Percentiles rank a stretch among this genome's conserved stretches.
Conservation (phyloP, 306 rosid species). For the Glycine tomentella region DNA sequence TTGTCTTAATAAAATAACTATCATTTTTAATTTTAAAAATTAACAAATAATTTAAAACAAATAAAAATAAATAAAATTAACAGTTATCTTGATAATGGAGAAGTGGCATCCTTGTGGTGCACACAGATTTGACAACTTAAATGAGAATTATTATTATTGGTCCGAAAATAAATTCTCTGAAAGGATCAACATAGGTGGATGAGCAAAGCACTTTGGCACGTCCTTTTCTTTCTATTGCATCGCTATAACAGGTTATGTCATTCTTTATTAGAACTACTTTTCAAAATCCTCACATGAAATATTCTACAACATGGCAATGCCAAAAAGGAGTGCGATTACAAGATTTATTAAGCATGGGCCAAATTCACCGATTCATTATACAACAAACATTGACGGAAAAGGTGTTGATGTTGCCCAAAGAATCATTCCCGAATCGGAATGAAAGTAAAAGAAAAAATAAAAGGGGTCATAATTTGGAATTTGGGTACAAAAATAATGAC, state of each 20-base stretch:
- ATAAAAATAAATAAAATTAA: too few relatives aligned
- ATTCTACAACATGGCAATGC: constrained; percentile 42
- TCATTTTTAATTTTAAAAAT: too few relatives aligned
- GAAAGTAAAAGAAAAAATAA: constrained; percentile 44
- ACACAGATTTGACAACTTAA: constrained; percentile 50
- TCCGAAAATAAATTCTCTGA: constrained; percentile 41
- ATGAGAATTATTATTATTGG: constrained; percentile 47
- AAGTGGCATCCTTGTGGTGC: constrained; percentile 33
- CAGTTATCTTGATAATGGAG: background rate
- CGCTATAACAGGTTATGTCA: background rate
- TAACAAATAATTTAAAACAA: too few relatives aligned
- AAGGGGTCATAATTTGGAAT: constrained; percentile 42
- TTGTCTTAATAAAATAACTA: too few relatives aligned
- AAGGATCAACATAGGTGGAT: constrained; percentile 43
- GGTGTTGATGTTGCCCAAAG: constrained; percentile 43
- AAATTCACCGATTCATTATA: constrained; percentile 36
- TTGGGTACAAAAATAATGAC: constrained; percentile 52
- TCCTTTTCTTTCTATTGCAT: constrained; percentile 46
- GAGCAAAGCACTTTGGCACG: constrained; percentile 24
- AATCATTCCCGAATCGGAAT: constrained; percentile 50
- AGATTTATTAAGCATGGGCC: constrained; percentile 48
- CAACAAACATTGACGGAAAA: constrained; percentile 32
- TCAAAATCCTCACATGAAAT: constrained; percentile 42
- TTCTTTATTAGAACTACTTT: constrained; percentile 41
- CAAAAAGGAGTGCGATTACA: constrained; percentile 13